phyloP scores from a whole-genome alignment of 768 basidiomycete species.

The Trametes elegans region DNA sequence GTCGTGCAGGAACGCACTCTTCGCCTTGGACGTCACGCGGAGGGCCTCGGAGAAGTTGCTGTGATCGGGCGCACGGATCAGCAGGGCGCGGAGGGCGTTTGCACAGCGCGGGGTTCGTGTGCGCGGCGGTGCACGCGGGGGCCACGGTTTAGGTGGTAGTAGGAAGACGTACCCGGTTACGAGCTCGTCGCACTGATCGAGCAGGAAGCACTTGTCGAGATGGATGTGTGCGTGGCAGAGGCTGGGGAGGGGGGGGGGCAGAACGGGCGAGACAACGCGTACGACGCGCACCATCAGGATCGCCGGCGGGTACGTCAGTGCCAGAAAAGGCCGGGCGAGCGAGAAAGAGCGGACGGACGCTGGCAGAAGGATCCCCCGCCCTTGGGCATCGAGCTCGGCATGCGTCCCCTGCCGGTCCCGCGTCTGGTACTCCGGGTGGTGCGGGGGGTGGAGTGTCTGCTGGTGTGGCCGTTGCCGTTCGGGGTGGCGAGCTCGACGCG shows the following conservation, averaged over 20 bases:
- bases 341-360: conserved; percentile 18
- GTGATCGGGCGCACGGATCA: conserved; percentile 16
- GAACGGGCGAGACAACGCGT: too few species aligned
- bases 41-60: conserved; percentile 60
- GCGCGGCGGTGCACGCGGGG: neutral
- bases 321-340: neutral
- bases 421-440: conserved; percentile 11
- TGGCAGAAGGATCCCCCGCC: conserved; percentile 25
- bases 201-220: conserved; percentile 67
- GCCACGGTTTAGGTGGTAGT: neutral
- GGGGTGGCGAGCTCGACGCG: conserved; percentile 16
- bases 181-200: conserved; percentile 52
- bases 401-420: conserved; percentile 1
- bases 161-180: conserved; percentile 53
- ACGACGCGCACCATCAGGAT: too few species aligned
- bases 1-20: conserved; percentile 45
- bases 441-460: conserved; percentile 16
- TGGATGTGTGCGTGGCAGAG: conserved; percentile 66
- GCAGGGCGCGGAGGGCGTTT: neutral
- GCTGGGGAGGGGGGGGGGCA: conserved; percentile 20
- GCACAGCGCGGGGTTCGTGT: neutral
- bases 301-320: neutral
- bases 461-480: conserved; percentile 11
- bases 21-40: conserved; percentile 48
- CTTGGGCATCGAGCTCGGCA: conserved; percentile 21